These are phyloP conservation scores for Blastomyces percursus DNA, from an alignment of 2,329 filamentous ascomycete genomes.

Conservation along the genomic window DNA sequence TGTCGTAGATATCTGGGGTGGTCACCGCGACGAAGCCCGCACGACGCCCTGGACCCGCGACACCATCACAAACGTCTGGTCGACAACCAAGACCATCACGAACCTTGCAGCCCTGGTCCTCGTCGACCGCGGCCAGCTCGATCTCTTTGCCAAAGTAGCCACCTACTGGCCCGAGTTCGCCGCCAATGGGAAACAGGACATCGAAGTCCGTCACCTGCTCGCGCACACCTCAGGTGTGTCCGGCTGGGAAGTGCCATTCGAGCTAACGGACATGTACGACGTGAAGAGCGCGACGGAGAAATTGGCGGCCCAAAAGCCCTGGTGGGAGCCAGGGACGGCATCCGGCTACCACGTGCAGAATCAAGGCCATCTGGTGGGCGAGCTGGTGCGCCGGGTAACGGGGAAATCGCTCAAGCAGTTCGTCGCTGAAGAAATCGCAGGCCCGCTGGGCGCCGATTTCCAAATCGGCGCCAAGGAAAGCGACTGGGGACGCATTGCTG, in stretches of 20 bases:
- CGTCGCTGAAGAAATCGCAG: constrained; percentile 33
- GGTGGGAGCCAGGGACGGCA: constrained; percentile 36
- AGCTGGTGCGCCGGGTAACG: constrained; percentile 33
- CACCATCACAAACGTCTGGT: constrained; percentile 35
- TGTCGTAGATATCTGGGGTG: constrained; percentile 39
- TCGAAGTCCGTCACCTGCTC: constrained; percentile 33
- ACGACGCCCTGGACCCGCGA: constrained; percentile 30
- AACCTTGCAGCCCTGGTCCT: constrained; percentile 32
- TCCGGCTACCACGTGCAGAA: constrained; percentile 35
- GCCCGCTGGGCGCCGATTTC: constrained; percentile 38
- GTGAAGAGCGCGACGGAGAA: constrained; percentile 19
- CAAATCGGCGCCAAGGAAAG: constrained; percentile 35
- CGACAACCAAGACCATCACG: constrained; percentile 31
- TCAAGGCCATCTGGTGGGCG: constrained; percentile 36
- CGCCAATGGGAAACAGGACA: constrained; percentile 31
- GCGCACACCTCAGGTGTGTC: constrained; percentile 31
- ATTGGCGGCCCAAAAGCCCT: constrained; percentile 34
- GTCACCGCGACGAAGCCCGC: constrained; percentile 23
- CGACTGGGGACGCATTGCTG: constrained; percentile 33
- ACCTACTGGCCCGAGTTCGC: constrained; percentile 41
- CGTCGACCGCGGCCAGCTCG: constrained; percentile 31
- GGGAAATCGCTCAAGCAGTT: constrained; percentile 37
- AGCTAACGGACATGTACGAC: constrained; percentile 27
- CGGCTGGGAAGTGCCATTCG: constrained; percentile 26
- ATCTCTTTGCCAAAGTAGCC: constrained; percentile 29